These are phyloP conservation scores for Amoebophrya sp. DNA, from an alignment of 169 alveolate genomes.

Conservation along the genomic window DNA sequence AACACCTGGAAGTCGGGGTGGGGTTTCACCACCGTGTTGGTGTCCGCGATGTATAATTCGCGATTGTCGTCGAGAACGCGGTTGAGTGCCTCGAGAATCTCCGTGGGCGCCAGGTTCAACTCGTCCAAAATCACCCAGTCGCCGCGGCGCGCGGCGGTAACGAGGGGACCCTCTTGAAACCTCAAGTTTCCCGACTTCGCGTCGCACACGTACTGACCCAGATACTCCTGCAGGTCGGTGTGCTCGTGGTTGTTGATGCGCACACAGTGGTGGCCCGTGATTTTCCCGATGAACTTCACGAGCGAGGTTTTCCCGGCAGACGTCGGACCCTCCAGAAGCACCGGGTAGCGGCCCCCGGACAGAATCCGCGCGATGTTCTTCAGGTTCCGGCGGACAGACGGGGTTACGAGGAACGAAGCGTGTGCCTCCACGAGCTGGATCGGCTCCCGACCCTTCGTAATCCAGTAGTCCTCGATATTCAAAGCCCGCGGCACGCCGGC, in stretches of 20 bases:
- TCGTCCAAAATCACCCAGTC: conserved; percentile 98
- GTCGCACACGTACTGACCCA: conserved; percentile 91
- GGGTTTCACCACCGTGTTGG: conserved; percentile 84
- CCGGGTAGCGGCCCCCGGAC: conserved; percentile 86
- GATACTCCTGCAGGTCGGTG: conserved; percentile 95
- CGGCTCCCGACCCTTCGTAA: conserved; percentile 30
- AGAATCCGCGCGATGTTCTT: conserved; percentile 72
- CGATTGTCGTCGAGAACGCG: conserved; percentile 97
- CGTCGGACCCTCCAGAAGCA: conserved; percentile 98
- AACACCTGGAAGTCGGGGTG: conserved; percentile 94
- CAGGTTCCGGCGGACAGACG: conserved; percentile 49
- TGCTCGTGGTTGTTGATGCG: conserved; percentile 97
- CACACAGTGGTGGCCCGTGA: conserved; percentile 85
- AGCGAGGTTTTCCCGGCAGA: conserved; percentile 98
- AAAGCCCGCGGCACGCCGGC: background rate
- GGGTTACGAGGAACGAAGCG: conserved; percentile 41
- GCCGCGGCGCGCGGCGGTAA: conserved; percentile 93
- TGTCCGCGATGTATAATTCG: conserved; percentile 91
- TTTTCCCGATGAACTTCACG: conserved; percentile 81
- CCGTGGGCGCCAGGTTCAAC: conserved; percentile 96
- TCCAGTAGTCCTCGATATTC: conserved; percentile 28
- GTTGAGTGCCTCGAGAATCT: conserved; percentile 92
- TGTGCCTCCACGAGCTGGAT: conserved; percentile 36
- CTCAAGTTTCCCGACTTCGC: conserved; percentile 62
- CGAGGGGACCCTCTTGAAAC: conserved; percentile 94